Evolutionary conservation across 2,329 filamentous ascomycete species (phyloP), one percentile per base, ranked within the genome.

Genomic region (Pyrenochaeta sp.): DNA sequence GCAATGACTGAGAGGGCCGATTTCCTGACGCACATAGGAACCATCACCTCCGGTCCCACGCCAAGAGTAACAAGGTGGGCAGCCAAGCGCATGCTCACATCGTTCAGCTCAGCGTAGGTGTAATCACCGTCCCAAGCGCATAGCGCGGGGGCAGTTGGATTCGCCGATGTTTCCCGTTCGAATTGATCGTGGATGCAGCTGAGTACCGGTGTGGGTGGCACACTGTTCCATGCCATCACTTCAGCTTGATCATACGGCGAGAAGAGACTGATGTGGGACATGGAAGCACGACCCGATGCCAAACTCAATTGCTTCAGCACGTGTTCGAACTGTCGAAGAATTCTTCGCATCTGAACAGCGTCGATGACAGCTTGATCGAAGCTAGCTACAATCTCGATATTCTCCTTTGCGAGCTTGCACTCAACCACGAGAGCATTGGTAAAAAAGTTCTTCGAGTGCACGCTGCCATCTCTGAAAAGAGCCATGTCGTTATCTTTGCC

Each of bases 341-440:
- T 39, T 12, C 36, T 12, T n/a, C 19, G 36, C 13, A 39, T 39
- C 12, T 39, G 36, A n/a, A 39, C 13, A 39, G 2, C 5, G 12
- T 12, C 13, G 36, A 39, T 39, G 19, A 39, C 36, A n/a, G 13
- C 19, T 15, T 12, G 5, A 39, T 39, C 19, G 36, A 15, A 39
- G 19, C 19, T 12, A 39, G 36, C 36, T 15, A 39, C 36, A n/a
- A 39, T 15, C 5, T n/a, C 19, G 36, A 39, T n/a, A 15, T 12
- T n/a, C 19, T 12, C 13, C 13, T 12, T 15, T 39, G 12, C 36
- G 36, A n/a, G 12, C 5, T 12, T 39, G 36, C 50, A 52, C 30
- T 52, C 50, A n/a, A 52, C 15, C 27, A 39, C 42, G 39, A 52
- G 50, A 24, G 58, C 55, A 46, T 58, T 52, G 3, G 58, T 55